phyloP scores from a whole-genome alignment of 371 early-diverging fungal species.

The Mortierella sp. region DNA sequence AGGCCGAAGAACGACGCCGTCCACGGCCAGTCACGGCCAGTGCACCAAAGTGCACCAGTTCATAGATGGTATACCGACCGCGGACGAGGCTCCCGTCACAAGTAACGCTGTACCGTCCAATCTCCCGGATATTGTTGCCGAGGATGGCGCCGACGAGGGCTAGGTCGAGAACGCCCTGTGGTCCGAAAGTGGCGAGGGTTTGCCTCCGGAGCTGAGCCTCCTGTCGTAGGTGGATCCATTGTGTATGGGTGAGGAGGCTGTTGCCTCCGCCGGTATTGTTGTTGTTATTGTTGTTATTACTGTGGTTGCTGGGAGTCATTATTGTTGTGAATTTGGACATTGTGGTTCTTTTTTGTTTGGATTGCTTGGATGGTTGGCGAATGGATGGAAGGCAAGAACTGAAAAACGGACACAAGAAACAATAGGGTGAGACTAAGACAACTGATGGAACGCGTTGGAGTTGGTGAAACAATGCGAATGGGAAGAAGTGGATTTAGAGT shows the following conservation, averaged over 20 bases:
- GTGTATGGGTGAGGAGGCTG: slow-evolving; percentile 16
- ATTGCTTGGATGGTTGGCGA: neutral
- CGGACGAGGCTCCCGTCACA: slow-evolving; percentile 39
- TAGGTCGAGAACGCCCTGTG: slow-evolving; percentile 42
- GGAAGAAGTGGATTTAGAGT: neutral
- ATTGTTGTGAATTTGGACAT: slow-evolving; percentile 2
- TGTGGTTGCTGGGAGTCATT: too few species aligned
- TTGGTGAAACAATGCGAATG: neutral
- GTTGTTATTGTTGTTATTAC: neutral
- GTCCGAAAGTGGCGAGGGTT: slow-evolving; percentile 35
- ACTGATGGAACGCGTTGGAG: neutral
- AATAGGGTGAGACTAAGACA: too few species aligned
- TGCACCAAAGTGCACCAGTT: slow-evolving; percentile 43
- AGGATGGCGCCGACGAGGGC: slow-evolving; percentile 50
- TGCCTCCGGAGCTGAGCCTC: slow-evolving; percentile 35
- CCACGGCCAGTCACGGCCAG: slow-evolving; percentile 34
- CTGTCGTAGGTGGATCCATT: slow-evolving; percentile 31
- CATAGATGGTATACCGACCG: slow-evolving; percentile 47
- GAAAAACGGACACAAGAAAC: neutral
- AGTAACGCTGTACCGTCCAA: slow-evolving; percentile 47
- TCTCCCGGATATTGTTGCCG: slow-evolving; percentile 51
- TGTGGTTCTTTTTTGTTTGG: too few species aligned
- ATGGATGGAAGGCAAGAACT: too few species aligned
- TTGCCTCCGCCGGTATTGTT: neutral
- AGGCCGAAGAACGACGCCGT: neutral